Evolutionary conservation across 352 stramenopile species (phyloP), one percentile per base, ranked within the genome.

Genomic region (Phytophthora boehmeriae): DNA sequence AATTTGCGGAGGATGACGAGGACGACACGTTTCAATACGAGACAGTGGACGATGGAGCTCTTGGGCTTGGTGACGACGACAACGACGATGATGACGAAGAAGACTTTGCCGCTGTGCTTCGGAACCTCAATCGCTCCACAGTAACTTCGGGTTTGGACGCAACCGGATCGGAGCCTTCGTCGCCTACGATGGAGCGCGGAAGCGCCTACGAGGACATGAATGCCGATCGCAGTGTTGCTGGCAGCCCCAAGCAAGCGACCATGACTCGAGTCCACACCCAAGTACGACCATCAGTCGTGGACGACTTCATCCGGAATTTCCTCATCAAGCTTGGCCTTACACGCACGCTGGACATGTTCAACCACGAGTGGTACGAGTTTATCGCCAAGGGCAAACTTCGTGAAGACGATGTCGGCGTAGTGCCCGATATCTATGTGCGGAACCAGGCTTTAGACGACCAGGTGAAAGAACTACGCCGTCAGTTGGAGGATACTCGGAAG

Each of bases 261-360:
- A 47, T 68, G 43, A 41, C 45, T 2, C 63, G 47, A 17, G 64
- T 73, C 5, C 71, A 91, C 51, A 93, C 84, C 4, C 84, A 92
- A 74, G 78, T 90, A 49, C 75, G 81, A 23, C 93, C 93, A 5
- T 82, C 89, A 0, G 90, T 98, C 10, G 85, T 97, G 22, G 93
- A 98, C 67, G 93, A 98, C 53, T 98, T 98, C 44, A 89, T 98
- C 60, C 88, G 92, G 32, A 98, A 98, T 59, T 98, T 98, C 64
- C 73, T 98, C 43, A 97, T 98, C 70, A 98, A 98, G 61, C 70
- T 96, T 13, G 80, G 86, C 30, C 96, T 98, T 80, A 54, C 75
- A 6, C 75, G 80, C 23, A 97, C 93, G 46, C 83, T 98, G 27
- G 92, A 98, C 54, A 80, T 79, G 60, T 98, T 98, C 73, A 98